Evolutionary conservation across 2,329 filamentous ascomycete genomes (phyloP).

Genomic region (Rhinocladiella mackenziei): DNA sequence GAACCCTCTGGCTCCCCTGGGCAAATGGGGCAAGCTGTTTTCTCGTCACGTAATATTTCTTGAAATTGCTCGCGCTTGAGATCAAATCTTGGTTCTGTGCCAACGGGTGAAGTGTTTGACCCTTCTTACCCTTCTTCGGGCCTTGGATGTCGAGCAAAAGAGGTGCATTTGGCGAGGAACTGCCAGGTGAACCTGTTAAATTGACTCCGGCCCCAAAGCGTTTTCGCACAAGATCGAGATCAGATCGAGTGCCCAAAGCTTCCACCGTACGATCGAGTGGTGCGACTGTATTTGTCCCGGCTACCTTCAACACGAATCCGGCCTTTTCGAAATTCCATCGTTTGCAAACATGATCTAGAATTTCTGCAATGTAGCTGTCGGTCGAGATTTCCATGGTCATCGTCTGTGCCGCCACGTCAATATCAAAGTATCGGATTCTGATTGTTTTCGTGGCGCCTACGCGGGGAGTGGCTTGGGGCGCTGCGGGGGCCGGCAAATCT

Average conservation of each 20-base stretch:
- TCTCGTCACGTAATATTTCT: constrained; percentile 60
- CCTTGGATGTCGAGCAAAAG: constrained; percentile 49
- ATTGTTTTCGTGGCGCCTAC: constrained; percentile 56
- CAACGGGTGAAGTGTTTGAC: constrained; percentile 44
- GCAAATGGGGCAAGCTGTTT: constrained; percentile 65
- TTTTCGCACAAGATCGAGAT: constrained; percentile 59
- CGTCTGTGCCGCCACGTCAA: constrained; percentile 53
- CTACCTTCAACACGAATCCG: constrained; percentile 60
- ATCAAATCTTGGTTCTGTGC: constrained; percentile 47
- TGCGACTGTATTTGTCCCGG: constrained; percentile 59
- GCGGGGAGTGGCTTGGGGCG: constrained; percentile 49
- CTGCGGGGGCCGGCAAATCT: constrained; percentile 43
- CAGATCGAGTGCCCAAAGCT: constrained; percentile 56
- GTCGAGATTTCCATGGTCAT: constrained; percentile 57
- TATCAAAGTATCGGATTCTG: constrained; percentile 58
- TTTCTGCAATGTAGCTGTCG: constrained; percentile 65
- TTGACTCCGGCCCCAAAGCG: constrained; percentile 60
- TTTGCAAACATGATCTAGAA: constrained; percentile 60
- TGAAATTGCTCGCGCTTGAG: constrained; percentile 48
- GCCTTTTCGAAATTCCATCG: constrained; percentile 62
- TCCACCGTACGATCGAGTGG: constrained; percentile 63
- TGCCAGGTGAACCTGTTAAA: constrained; percentile 56
- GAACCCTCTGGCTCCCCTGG: constrained; percentile 55
- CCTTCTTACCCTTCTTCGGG: constrained; percentile 44
- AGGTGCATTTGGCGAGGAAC: constrained; percentile 61